Percentiles rank a stretch among this genome's conserved stretches.
phyloP scores from a whole-genome alignment of 345 rosid species.

The Arabidopsis thaliana region DNA sequence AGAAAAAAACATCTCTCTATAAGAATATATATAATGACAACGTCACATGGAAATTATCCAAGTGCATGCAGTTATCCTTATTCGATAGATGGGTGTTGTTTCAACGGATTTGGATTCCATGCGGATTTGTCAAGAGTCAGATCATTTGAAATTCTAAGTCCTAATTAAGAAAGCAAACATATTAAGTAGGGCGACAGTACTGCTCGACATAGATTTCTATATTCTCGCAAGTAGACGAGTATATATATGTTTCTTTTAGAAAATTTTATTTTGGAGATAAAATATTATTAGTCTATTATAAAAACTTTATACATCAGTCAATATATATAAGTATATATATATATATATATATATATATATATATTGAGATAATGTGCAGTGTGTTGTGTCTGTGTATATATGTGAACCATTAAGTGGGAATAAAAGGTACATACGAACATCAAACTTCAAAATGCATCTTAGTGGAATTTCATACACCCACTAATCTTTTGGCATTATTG shows the following conservation, averaged over 20 bases:
- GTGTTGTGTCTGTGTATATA: slow-evolving; percentile 28
- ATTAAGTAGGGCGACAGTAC: not conserved
- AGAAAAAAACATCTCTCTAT: not conserved
- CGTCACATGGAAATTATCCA: slow-evolving; percentile 30
- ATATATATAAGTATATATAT: not conserved
- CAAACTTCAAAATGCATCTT: slow-evolving; percentile 42
- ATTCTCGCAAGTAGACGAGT: slow-evolving; percentile 1
- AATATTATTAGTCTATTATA: not conserved
- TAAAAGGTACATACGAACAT: slow-evolving; percentile 44
- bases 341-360: not conserved
- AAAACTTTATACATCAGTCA: slow-evolving; percentile 4
- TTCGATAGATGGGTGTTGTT: slow-evolving; percentile 18
- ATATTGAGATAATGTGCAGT: slow-evolving; percentile 5
- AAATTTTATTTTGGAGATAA: no score
- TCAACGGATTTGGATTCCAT: not conserved
- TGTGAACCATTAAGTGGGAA: slow-evolving; percentile 43
- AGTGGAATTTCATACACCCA: slow-evolving; percentile 48
- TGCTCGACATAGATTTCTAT: slow-evolving; percentile 19
- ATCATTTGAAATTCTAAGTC: not conserved
- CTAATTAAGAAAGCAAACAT: not conserved
- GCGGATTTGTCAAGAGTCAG: not conserved
- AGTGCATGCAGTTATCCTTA: slow-evolving; percentile 13
- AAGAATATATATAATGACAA: not conserved
- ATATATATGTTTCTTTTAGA: not conserved
- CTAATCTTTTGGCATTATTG: slow-evolving; percentile 47